These are phyloP conservation scores for Solanum dulcamara DNA, from an alignment of 257 asterid species.

Conservation along the genomic window DNA sequence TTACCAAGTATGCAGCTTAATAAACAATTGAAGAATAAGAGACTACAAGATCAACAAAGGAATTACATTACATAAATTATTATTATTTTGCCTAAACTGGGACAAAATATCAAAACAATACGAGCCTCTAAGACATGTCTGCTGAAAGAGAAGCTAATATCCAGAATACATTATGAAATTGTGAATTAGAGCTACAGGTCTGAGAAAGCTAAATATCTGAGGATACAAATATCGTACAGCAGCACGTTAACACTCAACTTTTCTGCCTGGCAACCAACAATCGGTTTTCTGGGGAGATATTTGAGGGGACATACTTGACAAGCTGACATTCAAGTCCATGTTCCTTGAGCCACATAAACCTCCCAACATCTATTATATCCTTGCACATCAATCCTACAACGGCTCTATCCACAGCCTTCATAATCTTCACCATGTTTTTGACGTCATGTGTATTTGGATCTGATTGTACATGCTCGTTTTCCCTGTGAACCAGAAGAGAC, in stretches of 20 bases:
- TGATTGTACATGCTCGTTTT: not conserved
- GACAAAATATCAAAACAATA: not conserved
- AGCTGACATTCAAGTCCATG: slow-evolving; percentile 44
- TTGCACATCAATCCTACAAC: slow-evolving; percentile 82
- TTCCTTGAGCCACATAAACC: slow-evolving; percentile 61
- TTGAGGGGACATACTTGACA: slow-evolving; percentile 60
- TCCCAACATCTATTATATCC: slow-evolving; percentile 77
- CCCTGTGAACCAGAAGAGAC: not conserved
- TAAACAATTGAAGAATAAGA: not conserved
- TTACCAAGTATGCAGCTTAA: not conserved
- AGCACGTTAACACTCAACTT: not conserved
- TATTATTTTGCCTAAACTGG: not conserved
- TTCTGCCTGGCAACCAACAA: slow-evolving; percentile 48
- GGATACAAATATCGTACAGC: not conserved
- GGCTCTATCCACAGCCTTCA: slow-evolving; percentile 59
- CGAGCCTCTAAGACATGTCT: not conserved
- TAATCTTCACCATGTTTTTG: slow-evolving; percentile 45
- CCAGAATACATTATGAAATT: not conserved
- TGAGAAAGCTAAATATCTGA: not conserved
- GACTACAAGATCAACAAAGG: not conserved
- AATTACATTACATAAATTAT: not conserved
- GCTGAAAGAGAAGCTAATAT: not conserved
- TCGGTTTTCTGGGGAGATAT: slow-evolving; percentile 78
- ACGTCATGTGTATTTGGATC: slow-evolving; percentile 29
- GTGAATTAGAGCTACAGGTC: not conserved